phyloP scores from a whole-genome alignment of 305 asterid genomes.

The Rubia peregrina region DNA sequence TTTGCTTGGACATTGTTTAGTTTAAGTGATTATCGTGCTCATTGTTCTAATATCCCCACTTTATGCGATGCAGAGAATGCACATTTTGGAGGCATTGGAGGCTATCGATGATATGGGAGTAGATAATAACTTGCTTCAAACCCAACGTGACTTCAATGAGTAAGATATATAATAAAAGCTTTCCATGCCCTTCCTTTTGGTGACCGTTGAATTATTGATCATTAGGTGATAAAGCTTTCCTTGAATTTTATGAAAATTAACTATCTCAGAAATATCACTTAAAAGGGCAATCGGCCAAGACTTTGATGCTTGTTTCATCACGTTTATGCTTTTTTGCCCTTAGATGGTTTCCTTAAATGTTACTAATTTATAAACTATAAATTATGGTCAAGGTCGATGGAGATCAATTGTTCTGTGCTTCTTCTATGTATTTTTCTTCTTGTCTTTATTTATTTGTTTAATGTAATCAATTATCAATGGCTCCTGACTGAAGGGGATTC shows the following conservation, averaged over 20 bases:
- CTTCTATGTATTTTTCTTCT: background rate
- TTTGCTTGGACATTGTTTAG: background rate
- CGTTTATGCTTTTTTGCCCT: background rate
- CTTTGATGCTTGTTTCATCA: background rate
- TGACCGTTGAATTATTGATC: background rate
- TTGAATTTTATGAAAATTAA: background rate
- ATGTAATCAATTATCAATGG: background rate
- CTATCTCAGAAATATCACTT: background rate
- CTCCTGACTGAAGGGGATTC: background rate
- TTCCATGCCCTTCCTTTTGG: background rate
- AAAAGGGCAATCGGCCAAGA: background rate
- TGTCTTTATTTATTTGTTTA: no score
- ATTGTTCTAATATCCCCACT: constrained; percentile 7
- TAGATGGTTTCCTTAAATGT: background rate
- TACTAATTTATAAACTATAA: background rate
- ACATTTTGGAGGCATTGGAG: constrained; percentile 68
- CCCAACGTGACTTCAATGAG: constrained; percentile 76
- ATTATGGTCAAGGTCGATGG: background rate
- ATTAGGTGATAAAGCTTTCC: background rate
- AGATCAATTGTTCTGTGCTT: background rate
- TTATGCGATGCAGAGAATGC: constrained; percentile 60
- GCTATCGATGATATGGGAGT: constrained; percentile 57
- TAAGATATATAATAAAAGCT: constrained; percentile 29
- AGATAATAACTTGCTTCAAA: constrained; percentile 39
- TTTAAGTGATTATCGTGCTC: background rate